Base-by-base conservation (phyloP, 805 yeast genomes). In the Kregervanrija delftensis region DNA sequence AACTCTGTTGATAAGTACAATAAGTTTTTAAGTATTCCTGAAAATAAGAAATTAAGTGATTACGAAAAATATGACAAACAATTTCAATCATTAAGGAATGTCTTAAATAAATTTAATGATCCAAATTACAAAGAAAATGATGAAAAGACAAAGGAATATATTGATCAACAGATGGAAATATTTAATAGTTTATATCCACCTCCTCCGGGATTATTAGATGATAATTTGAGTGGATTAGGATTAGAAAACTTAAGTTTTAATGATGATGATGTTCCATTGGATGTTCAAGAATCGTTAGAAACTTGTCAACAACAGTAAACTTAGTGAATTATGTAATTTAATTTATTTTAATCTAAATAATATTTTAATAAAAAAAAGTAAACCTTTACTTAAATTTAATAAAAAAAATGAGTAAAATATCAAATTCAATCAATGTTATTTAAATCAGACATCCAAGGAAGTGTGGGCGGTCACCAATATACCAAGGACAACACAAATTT, bases 401-500 rank as follows among this genome's bases (percentile, higher is more conserved):
- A 30, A 13, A 28, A 32, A 5, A 30, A 13, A 13, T n/a, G 8
- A 16, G 39, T n/a, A 16, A 36, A 12, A 38, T 11, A 38, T 38
- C 31, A n/a, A 38, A 17, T 38, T n/a, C 40, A 38, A 38, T 11
- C 41, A 42, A 43, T 42, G 33, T 35, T 42, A 32, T 16, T 22
- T 14, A n/a, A 37, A 79, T 84, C 93, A 83, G 93, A 84, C 93
- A 83, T 84, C 90, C 93, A 81, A 79, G 90, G 91, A 84, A 83
- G 91, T 60, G 63, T 49, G 73, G 73, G 87, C 93, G 91, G 90
- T 83, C 90, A 84, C 89, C 70, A 88, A 67, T 77, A 72, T 74
- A 79, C 83, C 66, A 77, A 74, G 81, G 73, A 35, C 46, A 39
- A 50, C 55, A 56, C 28, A 22, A 43, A 50, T 50, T 56, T 83